Percentiles rank a stretch among this genome's conserved stretches.
phyloP scores from a whole-genome alignment of 768 basidiomycete genomes.

The Mycena olivaceomarginata region DNA sequence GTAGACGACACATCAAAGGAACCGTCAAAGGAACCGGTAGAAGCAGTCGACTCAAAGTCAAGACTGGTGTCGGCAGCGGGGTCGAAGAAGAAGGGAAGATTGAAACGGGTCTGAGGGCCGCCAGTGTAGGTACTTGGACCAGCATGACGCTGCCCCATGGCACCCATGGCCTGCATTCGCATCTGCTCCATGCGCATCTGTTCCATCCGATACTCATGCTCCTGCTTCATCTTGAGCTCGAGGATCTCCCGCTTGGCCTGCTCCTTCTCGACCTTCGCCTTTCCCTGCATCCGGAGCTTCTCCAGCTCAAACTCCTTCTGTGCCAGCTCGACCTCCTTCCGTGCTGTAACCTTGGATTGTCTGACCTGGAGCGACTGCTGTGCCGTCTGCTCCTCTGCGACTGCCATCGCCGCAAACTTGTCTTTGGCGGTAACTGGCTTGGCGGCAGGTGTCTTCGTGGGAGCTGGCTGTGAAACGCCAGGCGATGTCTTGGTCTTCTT shows the following conservation, averaged over 20 bases:
- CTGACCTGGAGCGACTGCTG: conserved; percentile 12
- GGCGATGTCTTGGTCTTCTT: conserved; percentile 7
- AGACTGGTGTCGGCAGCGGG: not conserved
- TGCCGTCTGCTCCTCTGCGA: conserved; percentile 28
- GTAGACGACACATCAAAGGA: too few species aligned
- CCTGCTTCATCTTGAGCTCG: not conserved
- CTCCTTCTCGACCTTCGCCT: not conserved
- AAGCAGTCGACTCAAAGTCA: conserved; percentile 35
- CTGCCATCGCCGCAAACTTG: not conserved
- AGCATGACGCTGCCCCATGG: too few species aligned
- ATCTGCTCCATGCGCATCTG: not conserved
- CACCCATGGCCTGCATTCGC: not conserved
- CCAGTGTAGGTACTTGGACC: too few species aligned
- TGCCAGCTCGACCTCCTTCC: conserved; percentile 10
- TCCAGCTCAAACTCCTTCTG: not conserved
- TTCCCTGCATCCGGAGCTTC: not conserved
- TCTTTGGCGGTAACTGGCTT: conserved; percentile 16
- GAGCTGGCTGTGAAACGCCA: conserved; percentile 3
- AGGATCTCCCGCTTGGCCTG: not conserved
- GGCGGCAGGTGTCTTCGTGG: not conserved
- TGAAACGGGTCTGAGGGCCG: too few species aligned
- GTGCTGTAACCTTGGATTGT: not conserved
- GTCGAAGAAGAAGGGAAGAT: too few species aligned
- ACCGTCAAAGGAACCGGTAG: too few species aligned
- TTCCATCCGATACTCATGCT: not conserved